Conservation (phyloP, 192 early-diverging fungal species). For the Coemansia sp. region DNA sequence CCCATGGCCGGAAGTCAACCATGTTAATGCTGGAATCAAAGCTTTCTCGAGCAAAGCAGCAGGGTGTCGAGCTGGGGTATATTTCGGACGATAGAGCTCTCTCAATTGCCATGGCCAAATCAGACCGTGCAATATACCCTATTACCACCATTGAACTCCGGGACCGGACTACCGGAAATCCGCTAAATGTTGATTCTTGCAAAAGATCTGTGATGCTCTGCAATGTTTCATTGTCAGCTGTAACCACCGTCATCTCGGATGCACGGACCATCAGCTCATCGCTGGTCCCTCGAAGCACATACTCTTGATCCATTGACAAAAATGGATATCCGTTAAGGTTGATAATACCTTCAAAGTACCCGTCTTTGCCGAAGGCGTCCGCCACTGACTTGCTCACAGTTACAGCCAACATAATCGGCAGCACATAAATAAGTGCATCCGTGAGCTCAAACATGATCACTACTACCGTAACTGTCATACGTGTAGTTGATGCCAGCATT, state of each 20-base stretch:
- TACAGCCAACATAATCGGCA: slow-evolving; percentile 84
- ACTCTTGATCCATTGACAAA: slow-evolving; percentile 62
- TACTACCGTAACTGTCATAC: slow-evolving; percentile 86
- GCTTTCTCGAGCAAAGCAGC: slow-evolving; percentile 17
- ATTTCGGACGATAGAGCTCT: slow-evolving; percentile 19
- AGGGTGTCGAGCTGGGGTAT: slow-evolving; percentile 28
- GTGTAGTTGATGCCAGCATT: slow-evolving; percentile 78
- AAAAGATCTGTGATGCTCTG: slow-evolving; percentile 49
- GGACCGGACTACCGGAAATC: slow-evolving; percentile 70
- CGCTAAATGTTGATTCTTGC: slow-evolving; percentile 57
- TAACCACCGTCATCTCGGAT: slow-evolving; percentile 60
- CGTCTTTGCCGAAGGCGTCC: slow-evolving; percentile 53
- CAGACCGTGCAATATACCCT: slow-evolving; percentile 69
- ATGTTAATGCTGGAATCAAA: not conserved
- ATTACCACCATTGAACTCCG: slow-evolving; percentile 58
- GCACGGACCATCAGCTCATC: slow-evolving; percentile 63
- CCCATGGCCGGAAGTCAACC: slow-evolving; percentile 66
- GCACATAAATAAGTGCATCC: slow-evolving; percentile 89
- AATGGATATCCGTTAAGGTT: slow-evolving; percentile 67
- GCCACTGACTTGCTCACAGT: slow-evolving; percentile 56
- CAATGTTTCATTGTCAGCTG: slow-evolving; percentile 50
- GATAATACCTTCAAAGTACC: slow-evolving; percentile 57
- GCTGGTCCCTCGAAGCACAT: slow-evolving; percentile 52
- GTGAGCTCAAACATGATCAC: slow-evolving; percentile 99
- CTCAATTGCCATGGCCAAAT: slow-evolving; percentile 46